Conservation (phyloP, 768 basidiomycete genomes). For the Dacryopinax spathularia region DNA sequence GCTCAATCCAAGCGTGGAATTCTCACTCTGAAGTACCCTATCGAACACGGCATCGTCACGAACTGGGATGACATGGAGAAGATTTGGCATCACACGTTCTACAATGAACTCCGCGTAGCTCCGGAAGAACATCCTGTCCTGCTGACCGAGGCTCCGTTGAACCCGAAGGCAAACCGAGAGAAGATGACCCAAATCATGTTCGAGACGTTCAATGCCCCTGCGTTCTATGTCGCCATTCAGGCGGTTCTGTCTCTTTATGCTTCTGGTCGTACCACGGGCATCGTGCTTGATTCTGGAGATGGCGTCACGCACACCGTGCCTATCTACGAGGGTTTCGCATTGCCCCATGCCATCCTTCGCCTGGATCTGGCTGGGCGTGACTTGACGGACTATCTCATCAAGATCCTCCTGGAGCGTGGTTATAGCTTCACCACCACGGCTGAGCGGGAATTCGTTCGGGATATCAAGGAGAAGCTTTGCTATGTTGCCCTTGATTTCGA, state of each 20-base stretch:
- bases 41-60: constrained; percentile 97
- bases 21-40: constrained; percentile 96
- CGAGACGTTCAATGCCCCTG: constrained; percentile 98
- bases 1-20: constrained; percentile 94
- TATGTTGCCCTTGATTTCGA: constrained; percentile 84
- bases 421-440: constrained; percentile 94
- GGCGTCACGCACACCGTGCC: constrained; percentile 98
- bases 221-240: constrained; percentile 90
- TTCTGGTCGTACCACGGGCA: constrained; percentile 96
- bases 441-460: constrained; percentile 89
- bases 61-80: constrained; percentile 99
- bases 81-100: constrained; percentile 97
- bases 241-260: constrained; percentile 92
- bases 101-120: constrained; percentile 54
- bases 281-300: constrained; percentile 95
- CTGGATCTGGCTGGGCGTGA: constrained; percentile 94
- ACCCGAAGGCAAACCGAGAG: constrained; percentile 91
- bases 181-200: constrained; percentile 98
- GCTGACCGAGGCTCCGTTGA: constrained; percentile 92
- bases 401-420: constrained; percentile 84
- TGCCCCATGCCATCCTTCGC: constrained; percentile 93
- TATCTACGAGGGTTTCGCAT: constrained; percentile 97
- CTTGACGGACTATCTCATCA: constrained; percentile 80
- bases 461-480: constrained; percentile 97
- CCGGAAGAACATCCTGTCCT: constrained; percentile 80